Evolutionary conservation across 371 early-diverging fungal species (phyloP), one percentile per base, ranked within the genome.

Genomic region (Dinochytrium kinnereticum): DNA sequence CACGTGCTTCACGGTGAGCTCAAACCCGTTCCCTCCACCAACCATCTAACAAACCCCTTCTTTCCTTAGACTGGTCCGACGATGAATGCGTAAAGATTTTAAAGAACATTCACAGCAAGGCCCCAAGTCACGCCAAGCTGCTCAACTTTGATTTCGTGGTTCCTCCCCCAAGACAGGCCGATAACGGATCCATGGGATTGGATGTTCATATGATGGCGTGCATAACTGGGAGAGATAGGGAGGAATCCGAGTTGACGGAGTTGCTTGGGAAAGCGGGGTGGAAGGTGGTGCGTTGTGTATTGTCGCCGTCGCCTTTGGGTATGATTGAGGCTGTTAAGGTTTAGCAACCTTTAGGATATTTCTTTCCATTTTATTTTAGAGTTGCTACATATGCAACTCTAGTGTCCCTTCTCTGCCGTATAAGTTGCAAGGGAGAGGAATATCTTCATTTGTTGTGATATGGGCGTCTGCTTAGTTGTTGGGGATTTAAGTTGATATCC

Each of bases 81-180:
- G 66, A 37, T 7, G 66, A 37, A 17, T 38, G 44, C 44, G 37
- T 44, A n/a, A 21, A 24, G 44, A 66, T 66, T 33, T 37, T 66
- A 26, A 37, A 66, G 44, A n/a, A 15, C 44, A 66, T 66, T 19
- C 44, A 66, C 44, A 28, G 2, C 5, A 66, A 66, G 44, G 30
- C 66, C 10, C 66, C 66, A 2, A 44, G 44, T 5, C 10, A 66
- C 28, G 66, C 66, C 5, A 28, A 30, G 44, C 7, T 66, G 38
- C n/a, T 66, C n/a, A 66, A 66, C 66, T 66, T 66, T 66, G 66
- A 66, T 28, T 66, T 66, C 44, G 13, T 66, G 44, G 44, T 66
- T 21, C 66, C 66, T 10, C 21, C 21, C 3, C 66, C 66, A 2
- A 44, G 66, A 26, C n/a, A 66, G 26, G 44, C 66, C 2, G 66